Base-by-base conservation (phyloP, 2,329 filamentous ascomycete genomes). In the Exserohilum turcica region DNA sequence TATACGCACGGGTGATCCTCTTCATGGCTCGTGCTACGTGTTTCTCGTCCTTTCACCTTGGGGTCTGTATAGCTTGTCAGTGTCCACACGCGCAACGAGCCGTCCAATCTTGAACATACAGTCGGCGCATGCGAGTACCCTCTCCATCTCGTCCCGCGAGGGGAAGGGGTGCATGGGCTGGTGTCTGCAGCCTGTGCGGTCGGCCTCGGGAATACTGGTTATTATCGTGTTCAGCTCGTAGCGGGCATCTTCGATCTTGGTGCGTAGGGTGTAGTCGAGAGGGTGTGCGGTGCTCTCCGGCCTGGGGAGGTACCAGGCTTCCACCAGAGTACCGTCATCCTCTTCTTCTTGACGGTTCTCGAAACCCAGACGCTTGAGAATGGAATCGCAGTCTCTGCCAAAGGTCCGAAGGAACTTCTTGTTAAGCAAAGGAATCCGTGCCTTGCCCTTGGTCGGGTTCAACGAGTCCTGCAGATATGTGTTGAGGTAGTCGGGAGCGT, bases 391-490 rank as follows among this genome's bases (percentile, higher is more conserved):
- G 43, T 87, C 84, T 36, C 80, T 74, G 8, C 84, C 86, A 68
- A 89, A 87, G 2, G 82, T 82, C 56, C 84, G 78, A 62, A 84
- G 77, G 60, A 88, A 90, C 51, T 83, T 82, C 66, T 86, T 86
- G 65, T 90, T 89, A 13, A 80, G 71, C 6, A 80, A 75, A 5
- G 82, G 81, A 60, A 89, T 86, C 38, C 77, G 72, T 59, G 80
- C 80, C 61, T 79, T 81, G 29, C 78, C 78, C 40, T 80, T 77
- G 6, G 73, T 70, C 16, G 80, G 75, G 38, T 79, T 77, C 50
- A 85, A 71, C 7, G 84, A 78, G 72, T 90, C 86, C 8, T 67
- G 76, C 45, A 89, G 74, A 66, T 89, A 90, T 40, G 78, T 78
- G 50, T 80, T 78, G 35, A 90, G 74, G 56, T 82, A 83, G 38